Conservation (phyloP, 768 basidiomycete genomes). For the Erythrobasidium yunnanense region DNA sequence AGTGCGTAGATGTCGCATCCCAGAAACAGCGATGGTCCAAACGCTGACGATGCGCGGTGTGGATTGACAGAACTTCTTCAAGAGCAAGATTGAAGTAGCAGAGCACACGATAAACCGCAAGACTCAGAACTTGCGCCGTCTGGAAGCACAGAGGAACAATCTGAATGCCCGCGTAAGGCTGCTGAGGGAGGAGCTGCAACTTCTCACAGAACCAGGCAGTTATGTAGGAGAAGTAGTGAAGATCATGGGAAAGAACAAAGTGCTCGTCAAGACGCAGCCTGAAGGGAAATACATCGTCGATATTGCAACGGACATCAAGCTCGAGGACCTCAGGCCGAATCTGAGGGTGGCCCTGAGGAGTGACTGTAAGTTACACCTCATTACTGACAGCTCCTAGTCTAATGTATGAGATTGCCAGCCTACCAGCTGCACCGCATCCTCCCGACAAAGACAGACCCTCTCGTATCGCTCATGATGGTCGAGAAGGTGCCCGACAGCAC, state of each 20-base stretch:
- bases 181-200: slow-evolving; percentile 73
- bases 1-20: not conserved
- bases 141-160: slow-evolving; percentile 95
- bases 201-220: slow-evolving; percentile 86
- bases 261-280: slow-evolving; percentile 93
- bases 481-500: slow-evolving; percentile 99
- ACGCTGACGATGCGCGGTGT: not conserved
- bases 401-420: slow-evolving; percentile 1
- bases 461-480: slow-evolving; percentile 99
- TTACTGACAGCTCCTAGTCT: not conserved
- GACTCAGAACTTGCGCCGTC: slow-evolving; percentile 84
- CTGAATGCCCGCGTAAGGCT: slow-evolving; percentile 78
- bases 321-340: slow-evolving; percentile 65
- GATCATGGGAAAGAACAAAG: slow-evolving; percentile 98
- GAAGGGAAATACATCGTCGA: slow-evolving; percentile 99
- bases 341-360: slow-evolving; percentile 90
- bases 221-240: slow-evolving; percentile 97
- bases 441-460: slow-evolving; percentile 93
- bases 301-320: slow-evolving; percentile 73
- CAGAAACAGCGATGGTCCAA: not conserved
- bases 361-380: slow-evolving; percentile 39
- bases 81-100: slow-evolving; percentile 86
- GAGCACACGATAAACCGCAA: slow-evolving; percentile 90
- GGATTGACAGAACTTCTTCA: slow-evolving; percentile 66
- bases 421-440: slow-evolving; percentile 95